Evolutionary conservation across 306 rosid species (phyloP).

Genomic region (Lathyrus aphaca): DNA sequence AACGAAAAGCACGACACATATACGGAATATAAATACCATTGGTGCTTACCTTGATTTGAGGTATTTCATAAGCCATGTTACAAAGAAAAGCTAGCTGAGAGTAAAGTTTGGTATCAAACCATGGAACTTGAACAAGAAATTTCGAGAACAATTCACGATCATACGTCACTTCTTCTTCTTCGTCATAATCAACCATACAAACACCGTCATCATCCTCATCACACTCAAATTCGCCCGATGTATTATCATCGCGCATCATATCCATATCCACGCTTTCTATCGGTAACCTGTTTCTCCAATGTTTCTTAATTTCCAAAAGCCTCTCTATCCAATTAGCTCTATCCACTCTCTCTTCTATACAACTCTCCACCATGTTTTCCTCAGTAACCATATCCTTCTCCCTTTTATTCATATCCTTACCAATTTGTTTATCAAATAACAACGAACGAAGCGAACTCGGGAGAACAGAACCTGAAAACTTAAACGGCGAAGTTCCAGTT

Average conservation of each 20-base stretch:
- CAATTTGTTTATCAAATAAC: slow-evolving; percentile 64
- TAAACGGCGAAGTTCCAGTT: slow-evolving; percentile 60
- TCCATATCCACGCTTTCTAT: slow-evolving; percentile 51
- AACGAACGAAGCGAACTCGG: slow-evolving; percentile 63
- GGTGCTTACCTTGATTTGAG: slow-evolving; percentile 64
- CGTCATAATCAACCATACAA: slow-evolving; percentile 63
- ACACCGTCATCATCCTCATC: slow-evolving; percentile 54
- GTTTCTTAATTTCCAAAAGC: slow-evolving; percentile 77
- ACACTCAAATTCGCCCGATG: slow-evolving; percentile 51
- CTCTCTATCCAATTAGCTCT: slow-evolving; percentile 91
- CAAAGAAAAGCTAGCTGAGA: slow-evolving; percentile 78
- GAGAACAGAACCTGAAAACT: slow-evolving; percentile 62
- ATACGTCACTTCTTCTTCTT: slow-evolving; percentile 50
- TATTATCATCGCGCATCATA: slow-evolving; percentile 25
- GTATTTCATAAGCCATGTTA: slow-evolving; percentile 89
- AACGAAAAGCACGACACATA: not conserved
- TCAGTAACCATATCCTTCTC: slow-evolving; percentile 45
- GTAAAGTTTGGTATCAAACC: slow-evolving; percentile 70
- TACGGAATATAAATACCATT: not conserved
- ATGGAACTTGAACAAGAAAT: slow-evolving; percentile 64
- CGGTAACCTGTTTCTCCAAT: slow-evolving; percentile 60
- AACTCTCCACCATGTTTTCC: slow-evolving; percentile 41
- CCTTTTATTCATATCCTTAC: slow-evolving; percentile 45
- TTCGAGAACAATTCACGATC: slow-evolving; percentile 59
- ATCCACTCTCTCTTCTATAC: slow-evolving; percentile 50